Evolutionary conservation across 768 basidiomycete genomes (phyloP).

Genomic region (Boletus reticuloceps): DNA sequence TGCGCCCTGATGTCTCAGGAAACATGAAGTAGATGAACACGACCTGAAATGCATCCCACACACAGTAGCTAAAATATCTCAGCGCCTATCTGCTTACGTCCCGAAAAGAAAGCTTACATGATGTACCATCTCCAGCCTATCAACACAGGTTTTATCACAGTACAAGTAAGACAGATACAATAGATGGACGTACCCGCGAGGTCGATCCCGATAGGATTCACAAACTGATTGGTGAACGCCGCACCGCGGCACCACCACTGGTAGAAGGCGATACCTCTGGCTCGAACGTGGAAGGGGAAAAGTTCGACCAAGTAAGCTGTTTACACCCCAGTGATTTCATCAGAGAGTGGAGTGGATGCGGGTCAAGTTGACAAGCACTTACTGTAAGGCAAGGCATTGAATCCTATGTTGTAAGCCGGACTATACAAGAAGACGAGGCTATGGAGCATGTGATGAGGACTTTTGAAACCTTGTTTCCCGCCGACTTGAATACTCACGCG

Average conservation of each 20-base stretch:
- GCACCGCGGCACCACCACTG: conserved; percentile 52
- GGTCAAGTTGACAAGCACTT: background rate
- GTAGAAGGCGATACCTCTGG: conserved; percentile 62
- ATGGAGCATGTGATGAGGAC: background rate
- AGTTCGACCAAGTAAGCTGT: conserved; percentile 61
- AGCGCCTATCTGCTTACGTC: background rate
- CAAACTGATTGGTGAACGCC: conserved; percentile 9
- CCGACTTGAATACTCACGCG: background rate
- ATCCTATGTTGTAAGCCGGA: conserved; percentile 5
- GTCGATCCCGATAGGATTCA: conserved; percentile 20
- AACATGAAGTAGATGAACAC: background rate
- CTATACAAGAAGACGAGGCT: conserved; percentile 12
- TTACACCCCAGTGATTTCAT: background rate
- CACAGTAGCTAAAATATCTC: background rate
- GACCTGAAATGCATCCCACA: background rate
- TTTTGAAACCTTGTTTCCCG: background rate
- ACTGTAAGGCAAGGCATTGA: conserved; percentile 5
- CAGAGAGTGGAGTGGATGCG: background rate
- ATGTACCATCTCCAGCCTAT: conserved; percentile 4
- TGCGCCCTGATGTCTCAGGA: background rate
- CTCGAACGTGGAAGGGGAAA: conserved; percentile 61
- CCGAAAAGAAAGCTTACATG: background rate
- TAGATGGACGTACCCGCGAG: conserved; percentile 2
- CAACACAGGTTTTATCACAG: background rate
- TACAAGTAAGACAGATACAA: background rate